phyloP scores from a whole-genome alignment of 192 early-diverging fungal species.

The Backusella morwellensis region DNA sequence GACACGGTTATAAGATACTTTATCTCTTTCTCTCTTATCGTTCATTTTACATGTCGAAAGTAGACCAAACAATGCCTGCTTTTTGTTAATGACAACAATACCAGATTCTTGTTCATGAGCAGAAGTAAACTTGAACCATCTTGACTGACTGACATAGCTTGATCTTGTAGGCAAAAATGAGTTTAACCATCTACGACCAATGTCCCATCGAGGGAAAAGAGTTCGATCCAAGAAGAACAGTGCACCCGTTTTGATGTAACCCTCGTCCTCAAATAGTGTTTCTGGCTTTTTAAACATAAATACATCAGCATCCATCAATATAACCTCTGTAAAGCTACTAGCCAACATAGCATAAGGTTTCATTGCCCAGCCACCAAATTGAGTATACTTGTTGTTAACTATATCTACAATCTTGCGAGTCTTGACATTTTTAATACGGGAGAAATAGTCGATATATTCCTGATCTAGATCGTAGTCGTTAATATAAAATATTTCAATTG shows the following conservation, averaged over 20 bases:
- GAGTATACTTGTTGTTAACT: conserved; percentile 39
- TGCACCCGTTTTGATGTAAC: conserved; percentile 46
- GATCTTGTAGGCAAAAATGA: conserved; percentile 47
- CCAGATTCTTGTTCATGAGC: conserved; percentile 67
- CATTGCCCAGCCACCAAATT: conserved; percentile 60
- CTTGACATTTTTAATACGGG: background rate
- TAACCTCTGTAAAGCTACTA: conserved; percentile 55
- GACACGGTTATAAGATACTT: conserved; percentile 42
- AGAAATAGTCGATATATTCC: conserved; percentile 30
- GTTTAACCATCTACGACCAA: conserved; percentile 46
- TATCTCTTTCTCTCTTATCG: conserved; percentile 46
- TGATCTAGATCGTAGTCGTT: conserved; percentile 40
- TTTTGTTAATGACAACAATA: conserved; percentile 56
- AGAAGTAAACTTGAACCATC: conserved; percentile 38
- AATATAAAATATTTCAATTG: conserved; percentile 59
- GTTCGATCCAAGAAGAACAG: conserved; percentile 69
- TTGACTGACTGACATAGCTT: conserved; percentile 33
- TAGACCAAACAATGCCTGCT: conserved; percentile 45
- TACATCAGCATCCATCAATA: conserved; percentile 72
- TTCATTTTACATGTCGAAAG: conserved; percentile 58
- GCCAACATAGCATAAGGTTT: conserved; percentile 70
- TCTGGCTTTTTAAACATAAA: conserved; percentile 61
- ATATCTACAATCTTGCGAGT: conserved; percentile 31
- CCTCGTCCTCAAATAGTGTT: conserved; percentile 46
- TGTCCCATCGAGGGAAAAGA: conserved; percentile 34